Percentiles rank a stretch among this genome's conserved stretches.
Conservation (phyloP, 208 protist species). For the Naegleria gruberi region DNA sequence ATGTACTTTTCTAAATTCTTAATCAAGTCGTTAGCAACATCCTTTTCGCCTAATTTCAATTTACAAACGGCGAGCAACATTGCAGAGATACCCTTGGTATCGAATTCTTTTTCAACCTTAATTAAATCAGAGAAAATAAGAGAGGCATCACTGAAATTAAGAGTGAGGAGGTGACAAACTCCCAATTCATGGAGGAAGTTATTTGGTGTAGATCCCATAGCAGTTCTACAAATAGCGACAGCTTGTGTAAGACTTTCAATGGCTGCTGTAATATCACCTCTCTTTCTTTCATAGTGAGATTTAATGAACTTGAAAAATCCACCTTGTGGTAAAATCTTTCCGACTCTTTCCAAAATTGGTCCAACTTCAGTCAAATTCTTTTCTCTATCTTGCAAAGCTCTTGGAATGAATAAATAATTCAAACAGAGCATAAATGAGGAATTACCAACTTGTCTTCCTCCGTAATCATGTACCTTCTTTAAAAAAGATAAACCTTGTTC, state of each 20-base stretch:
- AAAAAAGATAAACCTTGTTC: not conserved
- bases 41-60: not conserved
- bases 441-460: not conserved
- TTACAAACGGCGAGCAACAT: not conserved
- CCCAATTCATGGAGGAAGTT: not conserved
- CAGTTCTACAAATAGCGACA: not conserved
- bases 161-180: not conserved
- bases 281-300: not conserved
- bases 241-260: not conserved
- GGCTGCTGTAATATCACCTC: not conserved
- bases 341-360: not conserved
- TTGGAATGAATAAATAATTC: not conserved
- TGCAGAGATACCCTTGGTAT: not conserved
- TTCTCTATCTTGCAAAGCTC: not conserved
- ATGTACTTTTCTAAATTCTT: not conserved
- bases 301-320: not conserved
- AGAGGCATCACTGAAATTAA: not conserved
- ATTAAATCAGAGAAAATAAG: not conserved
- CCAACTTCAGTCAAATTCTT: not conserved
- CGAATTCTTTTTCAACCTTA: not conserved
- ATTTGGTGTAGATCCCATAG: not conserved
- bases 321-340: not conserved
- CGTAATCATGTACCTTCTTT: not conserved
- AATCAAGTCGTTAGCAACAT: not conserved
- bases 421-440: not conserved